phyloP scores from a whole-genome alignment of 108 stramenopile species.

The Nannochloropsis granulata region DNA sequence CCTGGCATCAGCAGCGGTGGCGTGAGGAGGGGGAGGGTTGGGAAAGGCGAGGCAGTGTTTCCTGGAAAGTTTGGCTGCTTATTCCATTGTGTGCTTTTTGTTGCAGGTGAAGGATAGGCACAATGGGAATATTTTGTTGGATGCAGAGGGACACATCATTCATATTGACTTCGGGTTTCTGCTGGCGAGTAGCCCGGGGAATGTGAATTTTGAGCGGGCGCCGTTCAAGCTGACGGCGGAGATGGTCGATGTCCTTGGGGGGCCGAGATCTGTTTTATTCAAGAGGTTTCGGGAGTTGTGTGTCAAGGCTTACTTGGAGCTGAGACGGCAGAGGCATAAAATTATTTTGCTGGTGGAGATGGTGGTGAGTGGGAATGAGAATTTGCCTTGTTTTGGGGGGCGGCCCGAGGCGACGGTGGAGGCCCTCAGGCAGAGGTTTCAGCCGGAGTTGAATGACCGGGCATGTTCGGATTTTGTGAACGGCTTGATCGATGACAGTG shows the following conservation, averaged over 20 bases:
- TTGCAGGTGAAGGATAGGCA: conserved; percentile 39
- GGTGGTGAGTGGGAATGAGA: conserved; percentile 73
- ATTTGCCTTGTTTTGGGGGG: conserved; percentile 81
- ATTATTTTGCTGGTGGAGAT: conserved; percentile 65
- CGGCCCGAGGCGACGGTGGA: conserved; percentile 43
- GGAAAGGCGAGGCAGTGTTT: conserved; percentile 65
- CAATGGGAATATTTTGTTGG: conserved; percentile 41
- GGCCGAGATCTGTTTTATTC: conserved; percentile 64
- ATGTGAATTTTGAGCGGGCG: conserved; percentile 49
- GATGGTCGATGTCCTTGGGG: conserved; percentile 85
- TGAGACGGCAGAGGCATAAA: conserved; percentile 44
- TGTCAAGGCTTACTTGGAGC: conserved; percentile 61
- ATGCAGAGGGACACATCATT: conserved; percentile 31
- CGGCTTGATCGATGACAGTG: conserved; percentile 63
- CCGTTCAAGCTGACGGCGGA: conserved; percentile 98
- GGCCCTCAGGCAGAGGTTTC: conserved; percentile 10
- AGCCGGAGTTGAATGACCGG: conserved; percentile 15
- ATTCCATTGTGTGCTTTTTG: conserved; percentile 71
- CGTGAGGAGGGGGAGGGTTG: not conserved
- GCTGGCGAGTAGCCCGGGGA: conserved; percentile 33
- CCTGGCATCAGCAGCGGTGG: not conserved
- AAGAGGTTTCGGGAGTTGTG: conserved; percentile 67
- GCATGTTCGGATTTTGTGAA: conserved; percentile 52
- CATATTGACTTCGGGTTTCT: conserved; percentile 42
- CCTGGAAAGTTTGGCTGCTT: conserved; percentile 77